Conservation (phyloP, 176 grass and related monocot genomes). For the Zizania latifolia region DNA sequence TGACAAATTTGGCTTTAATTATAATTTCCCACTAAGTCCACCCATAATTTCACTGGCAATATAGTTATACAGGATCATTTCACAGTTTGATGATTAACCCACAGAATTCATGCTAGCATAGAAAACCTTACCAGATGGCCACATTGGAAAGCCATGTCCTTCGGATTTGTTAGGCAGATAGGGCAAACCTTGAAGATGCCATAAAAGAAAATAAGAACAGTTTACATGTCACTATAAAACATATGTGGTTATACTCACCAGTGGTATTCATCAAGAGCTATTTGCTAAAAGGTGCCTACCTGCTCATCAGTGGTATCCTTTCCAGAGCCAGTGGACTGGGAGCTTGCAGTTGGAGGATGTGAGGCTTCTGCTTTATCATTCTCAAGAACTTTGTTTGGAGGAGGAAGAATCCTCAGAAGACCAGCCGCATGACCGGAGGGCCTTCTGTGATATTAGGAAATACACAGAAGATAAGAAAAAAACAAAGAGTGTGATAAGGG, state of each 20-base stretch:
- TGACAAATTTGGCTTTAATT: neutral
- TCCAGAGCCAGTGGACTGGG: conserved; percentile 7
- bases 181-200: conserved; percentile 60
- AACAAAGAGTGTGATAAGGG: neutral
- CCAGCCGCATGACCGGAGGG: conserved; percentile 20
- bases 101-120: neutral
- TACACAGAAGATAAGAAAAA: neutral
- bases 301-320: conserved; percentile 41
- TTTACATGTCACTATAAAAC: neutral
- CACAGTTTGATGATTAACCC: neutral
- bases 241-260: neutral
- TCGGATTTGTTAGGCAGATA: conserved; percentile 91
- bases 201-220: conserved; percentile 6
- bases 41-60: neutral
- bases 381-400: conserved; percentile 63
- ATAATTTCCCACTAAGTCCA: neutral
- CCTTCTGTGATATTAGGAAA: conserved; percentile 29
- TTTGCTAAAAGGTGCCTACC: conserved; percentile 29
- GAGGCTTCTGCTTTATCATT: conserved; percentile 45
- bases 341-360: conserved; percentile 24
- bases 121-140: conserved; percentile 79
- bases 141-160: conserved; percentile 92
- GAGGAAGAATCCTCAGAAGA: conserved; percentile 62
- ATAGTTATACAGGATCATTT: neutral
- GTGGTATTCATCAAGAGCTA: neutral